These are phyloP conservation scores for Termitomyces titanicus DNA, from an alignment of 768 basidiomycete genomes.

Conservation along the genomic window DNA sequence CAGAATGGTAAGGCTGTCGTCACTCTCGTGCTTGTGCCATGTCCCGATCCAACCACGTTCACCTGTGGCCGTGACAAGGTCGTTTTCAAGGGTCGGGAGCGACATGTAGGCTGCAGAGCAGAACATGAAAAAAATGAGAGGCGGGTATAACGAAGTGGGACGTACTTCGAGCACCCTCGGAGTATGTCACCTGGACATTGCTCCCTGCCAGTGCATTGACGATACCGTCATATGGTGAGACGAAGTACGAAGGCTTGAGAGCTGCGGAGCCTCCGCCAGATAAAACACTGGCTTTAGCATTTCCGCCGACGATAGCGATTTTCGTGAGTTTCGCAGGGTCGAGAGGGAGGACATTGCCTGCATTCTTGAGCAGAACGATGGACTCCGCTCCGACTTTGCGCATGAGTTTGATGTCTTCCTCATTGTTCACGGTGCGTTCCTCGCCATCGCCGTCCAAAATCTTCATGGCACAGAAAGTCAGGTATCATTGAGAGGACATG, in stretches of 20 bases:
- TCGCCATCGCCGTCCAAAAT: slow-evolving; percentile 68
- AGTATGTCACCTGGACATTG: slow-evolving; percentile 55
- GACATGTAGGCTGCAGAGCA: slow-evolving; percentile 51
- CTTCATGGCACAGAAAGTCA: slow-evolving; percentile 23
- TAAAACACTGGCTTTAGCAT: slow-evolving; percentile 57
- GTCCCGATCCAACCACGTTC: slow-evolving; percentile 62
- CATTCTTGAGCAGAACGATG: slow-evolving; percentile 77
- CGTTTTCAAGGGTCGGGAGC: slow-evolving; percentile 66
- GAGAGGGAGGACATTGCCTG: slow-evolving; percentile 50
- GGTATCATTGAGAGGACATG: not conserved
- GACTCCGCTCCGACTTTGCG: slow-evolving; percentile 63
- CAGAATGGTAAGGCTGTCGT: slow-evolving; percentile 52
- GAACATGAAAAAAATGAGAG: not conserved
- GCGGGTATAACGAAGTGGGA: slow-evolving; percentile 1
- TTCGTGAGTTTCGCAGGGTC: slow-evolving; percentile 49
- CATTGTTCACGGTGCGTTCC: slow-evolving; percentile 60
- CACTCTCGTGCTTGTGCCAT: slow-evolving; percentile 55
- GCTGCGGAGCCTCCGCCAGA: slow-evolving; percentile 74
- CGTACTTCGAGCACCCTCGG: slow-evolving; percentile 67
- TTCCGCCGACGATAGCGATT: slow-evolving; percentile 73
- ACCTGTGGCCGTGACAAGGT: slow-evolving; percentile 56
- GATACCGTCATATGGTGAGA: slow-evolving; percentile 77
- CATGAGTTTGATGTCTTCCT: slow-evolving; percentile 61
- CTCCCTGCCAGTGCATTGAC: slow-evolving; percentile 45
- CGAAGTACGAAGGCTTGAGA: slow-evolving; percentile 71